phyloP scores from a whole-genome alignment of 108 stramenopile species.

The Seminavis robusta region DNA sequence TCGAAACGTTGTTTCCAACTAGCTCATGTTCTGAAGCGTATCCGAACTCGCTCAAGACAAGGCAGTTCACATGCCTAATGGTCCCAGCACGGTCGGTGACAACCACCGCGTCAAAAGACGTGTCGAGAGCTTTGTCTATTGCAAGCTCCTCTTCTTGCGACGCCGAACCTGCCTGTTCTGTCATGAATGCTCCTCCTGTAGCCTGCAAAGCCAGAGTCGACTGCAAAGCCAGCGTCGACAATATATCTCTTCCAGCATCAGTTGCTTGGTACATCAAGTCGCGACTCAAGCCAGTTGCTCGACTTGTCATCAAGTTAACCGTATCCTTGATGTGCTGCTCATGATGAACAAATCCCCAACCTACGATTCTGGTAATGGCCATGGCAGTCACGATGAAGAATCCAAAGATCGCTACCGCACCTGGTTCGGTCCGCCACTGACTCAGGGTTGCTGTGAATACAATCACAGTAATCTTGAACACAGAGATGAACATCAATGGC shows the following conservation, averaged over 20 bases:
- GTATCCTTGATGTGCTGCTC: background rate
- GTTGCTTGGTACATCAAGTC: too few species aligned
- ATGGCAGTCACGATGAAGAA: slow-evolving; percentile 1
- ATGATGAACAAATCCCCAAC: slow-evolving; percentile 1
- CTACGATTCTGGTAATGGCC: background rate
- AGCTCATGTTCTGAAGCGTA: slow-evolving; percentile 14
- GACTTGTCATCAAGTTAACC: too few species aligned
- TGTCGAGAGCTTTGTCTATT: too few species aligned
- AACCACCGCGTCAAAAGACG: background rate
- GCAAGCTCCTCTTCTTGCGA: too few species aligned
- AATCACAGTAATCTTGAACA: background rate
- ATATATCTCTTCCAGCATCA: too few species aligned
- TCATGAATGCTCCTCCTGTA: too few species aligned
- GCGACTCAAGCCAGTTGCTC: too few species aligned
- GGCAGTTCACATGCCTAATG: slow-evolving; percentile 2
- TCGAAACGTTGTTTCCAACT: slow-evolving; percentile 14
- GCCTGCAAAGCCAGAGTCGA: background rate
- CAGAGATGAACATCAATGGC: slow-evolving; percentile 3
- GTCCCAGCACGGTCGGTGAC: background rate
- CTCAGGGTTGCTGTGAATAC: slow-evolving; percentile 19
- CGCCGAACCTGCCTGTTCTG: too few species aligned
- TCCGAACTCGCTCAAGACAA: slow-evolving; percentile 17
- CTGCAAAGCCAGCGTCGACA: background rate
- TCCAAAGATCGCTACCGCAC: slow-evolving; percentile 10
- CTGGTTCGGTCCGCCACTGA: slow-evolving; percentile 22